Base-by-base conservation (phyloP, 768 basidiomycete species). In the Phlebiopsis gigantea region DNA sequence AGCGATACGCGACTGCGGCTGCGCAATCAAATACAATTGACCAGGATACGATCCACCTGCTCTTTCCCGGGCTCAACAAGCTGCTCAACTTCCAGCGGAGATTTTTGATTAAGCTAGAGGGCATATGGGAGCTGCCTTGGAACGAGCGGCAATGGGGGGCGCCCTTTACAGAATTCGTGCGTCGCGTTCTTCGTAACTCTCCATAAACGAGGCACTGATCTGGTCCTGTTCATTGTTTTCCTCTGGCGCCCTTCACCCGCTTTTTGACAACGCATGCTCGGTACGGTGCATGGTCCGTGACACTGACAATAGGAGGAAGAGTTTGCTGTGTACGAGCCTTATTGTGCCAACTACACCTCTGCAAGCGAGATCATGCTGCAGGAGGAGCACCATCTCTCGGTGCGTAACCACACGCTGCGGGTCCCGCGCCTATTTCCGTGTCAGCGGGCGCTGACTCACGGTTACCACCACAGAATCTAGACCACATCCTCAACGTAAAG, bases 71-170 rank as follows among this genome's bases (percentile, higher is more conserved):
- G 71, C 79, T 98, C 61, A 90, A 93, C 78, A 90, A 93, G 68
- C 81, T 99, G 28, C 80, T 98, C 64, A 98, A 99, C 71, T 97
- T 98, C 66, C 97, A 98, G 70, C 84, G 94, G 62, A 86, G 88
- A 68, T 95, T 96, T 72, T 84, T 95, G 53, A 94, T 95, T 71
- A 87, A 85, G 34, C 77, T 96, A 34, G 93, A 97, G 70, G 84
- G 85, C 63, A 93, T 85, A 8, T 88, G 88, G 39, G 91, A 93
- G 70, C 72, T 84, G 59, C 78, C 88, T 42, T 92, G 90, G 84
- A 82, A 79, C 63, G 87, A 89, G 57, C 91, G 95, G 69, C 83
- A 85, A 39, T 97, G 94, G 90, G 93, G 94, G 19, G 75, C 82
- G 59, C 81, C 84, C 59, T 97, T 96, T 75, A 72, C 88, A 24